Evolutionary conservation across 768 basidiomycete species (phyloP).

Genomic region (Phylloporus sp.): DNA sequence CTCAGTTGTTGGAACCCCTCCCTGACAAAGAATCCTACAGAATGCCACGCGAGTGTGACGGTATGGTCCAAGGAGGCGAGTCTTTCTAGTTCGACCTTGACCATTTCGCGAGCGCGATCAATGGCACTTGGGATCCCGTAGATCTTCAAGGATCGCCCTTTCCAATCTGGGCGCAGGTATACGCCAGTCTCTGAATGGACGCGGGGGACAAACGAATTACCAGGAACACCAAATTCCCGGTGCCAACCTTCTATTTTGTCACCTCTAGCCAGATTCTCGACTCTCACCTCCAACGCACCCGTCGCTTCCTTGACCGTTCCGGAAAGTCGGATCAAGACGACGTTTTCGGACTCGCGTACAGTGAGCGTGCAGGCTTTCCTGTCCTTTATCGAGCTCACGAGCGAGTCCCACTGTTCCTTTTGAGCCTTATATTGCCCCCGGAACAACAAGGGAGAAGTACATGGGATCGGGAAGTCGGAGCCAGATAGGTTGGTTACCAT

Average conservation of each 20-base stretch:
- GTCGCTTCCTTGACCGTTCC: slow-evolving; percentile 52
- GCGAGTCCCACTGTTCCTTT: slow-evolving; percentile 44
- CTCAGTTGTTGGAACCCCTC: slow-evolving; percentile 47
- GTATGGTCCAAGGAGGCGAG: slow-evolving; percentile 44
- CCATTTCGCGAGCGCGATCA: slow-evolving; percentile 43
- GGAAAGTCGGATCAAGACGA: slow-evolving; percentile 39
- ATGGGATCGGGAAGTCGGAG: slow-evolving; percentile 46
- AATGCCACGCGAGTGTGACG: slow-evolving; percentile 34
- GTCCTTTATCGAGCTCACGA: slow-evolving; percentile 36
- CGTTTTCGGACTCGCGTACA: slow-evolving; percentile 22
- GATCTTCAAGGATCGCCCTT: slow-evolving; percentile 40
- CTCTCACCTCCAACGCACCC: slow-evolving; percentile 56
- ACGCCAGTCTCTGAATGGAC: slow-evolving; percentile 38
- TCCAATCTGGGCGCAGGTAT: slow-evolving; percentile 45
- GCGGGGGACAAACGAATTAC: slow-evolving; percentile 33
- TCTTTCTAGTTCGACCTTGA: too few species aligned
- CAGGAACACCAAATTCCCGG: slow-evolving; percentile 32
- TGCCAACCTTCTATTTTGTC: slow-evolving; percentile 53
- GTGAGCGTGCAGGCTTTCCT: slow-evolving; percentile 36
- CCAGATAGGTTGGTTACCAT: slow-evolving; percentile 34
- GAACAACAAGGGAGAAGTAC: slow-evolving; percentile 48
- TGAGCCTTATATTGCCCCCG: slow-evolving; percentile 52
- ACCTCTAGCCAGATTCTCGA: slow-evolving; percentile 51
- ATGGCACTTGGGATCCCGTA: slow-evolving; percentile 42
- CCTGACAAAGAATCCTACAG: slow-evolving; percentile 48